Conservation (phyloP, 768 basidiomycete species). For the Podaxis rugospora region DNA sequence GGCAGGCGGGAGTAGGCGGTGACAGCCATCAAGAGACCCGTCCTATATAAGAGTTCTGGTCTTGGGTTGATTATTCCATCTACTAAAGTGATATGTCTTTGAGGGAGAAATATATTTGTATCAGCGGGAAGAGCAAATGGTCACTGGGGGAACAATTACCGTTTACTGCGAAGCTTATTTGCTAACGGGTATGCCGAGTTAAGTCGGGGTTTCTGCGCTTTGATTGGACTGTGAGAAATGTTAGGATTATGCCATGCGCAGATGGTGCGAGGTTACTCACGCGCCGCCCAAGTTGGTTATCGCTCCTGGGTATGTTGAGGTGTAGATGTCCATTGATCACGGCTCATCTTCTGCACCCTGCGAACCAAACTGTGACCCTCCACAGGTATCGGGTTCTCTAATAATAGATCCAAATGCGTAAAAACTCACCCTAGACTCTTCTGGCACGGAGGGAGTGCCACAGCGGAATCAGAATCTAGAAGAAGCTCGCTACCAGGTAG, state of each 20-base stretch:
- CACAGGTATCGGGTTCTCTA: neutral
- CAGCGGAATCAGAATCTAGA: neutral
- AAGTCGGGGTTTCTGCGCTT: neutral
- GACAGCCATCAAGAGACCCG: neutral
- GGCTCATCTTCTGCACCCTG: neutral
- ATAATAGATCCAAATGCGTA: neutral
- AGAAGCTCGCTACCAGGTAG: neutral
- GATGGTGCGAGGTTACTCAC: neutral
- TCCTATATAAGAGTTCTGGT: neutral
- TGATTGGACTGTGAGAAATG: constrained; percentile 3
- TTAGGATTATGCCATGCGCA: neutral
- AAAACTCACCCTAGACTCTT: neutral
- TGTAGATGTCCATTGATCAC: neutral
- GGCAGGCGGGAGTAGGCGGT: neutral
- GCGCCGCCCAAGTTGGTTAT: neutral
- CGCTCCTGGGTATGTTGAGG: neutral
- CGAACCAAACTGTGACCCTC: neutral
- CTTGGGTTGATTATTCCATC: neutral
- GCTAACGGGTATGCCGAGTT: neutral
- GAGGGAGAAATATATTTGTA: neutral
- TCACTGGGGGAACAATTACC: neutral
- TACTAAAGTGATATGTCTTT: neutral
- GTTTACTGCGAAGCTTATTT: constrained; percentile 7
- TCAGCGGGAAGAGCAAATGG: neutral
- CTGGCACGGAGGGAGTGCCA: neutral